Conservation (phyloP, 305 asterid species). For the Fraxinus angustifolia region DNA sequence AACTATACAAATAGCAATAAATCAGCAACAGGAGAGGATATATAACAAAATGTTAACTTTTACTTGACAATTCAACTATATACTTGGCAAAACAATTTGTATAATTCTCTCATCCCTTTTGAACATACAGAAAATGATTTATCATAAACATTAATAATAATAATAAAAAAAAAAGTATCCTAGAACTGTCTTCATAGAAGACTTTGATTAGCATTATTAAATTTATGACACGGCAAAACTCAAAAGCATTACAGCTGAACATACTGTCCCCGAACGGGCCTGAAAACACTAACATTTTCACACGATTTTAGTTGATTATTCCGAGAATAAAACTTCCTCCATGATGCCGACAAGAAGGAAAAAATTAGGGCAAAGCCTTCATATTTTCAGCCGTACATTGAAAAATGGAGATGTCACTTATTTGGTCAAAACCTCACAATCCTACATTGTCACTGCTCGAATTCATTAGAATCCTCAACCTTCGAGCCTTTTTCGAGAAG, state of each 20-base stretch:
- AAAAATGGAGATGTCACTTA: conserved; percentile 21
- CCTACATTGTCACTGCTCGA: conserved; percentile 54
- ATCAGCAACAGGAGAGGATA: neutral
- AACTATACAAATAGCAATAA: neutral
- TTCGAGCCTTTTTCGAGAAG: conserved; percentile 50
- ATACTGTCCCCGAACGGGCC: neutral
- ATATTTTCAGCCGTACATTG: conserved; percentile 33
- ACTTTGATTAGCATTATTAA: conserved; percentile 9
- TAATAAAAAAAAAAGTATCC: neutral
- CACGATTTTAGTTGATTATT: neutral
- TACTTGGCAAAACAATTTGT: neutral
- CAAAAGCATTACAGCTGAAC: neutral
- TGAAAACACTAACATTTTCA: neutral
- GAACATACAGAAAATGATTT: neutral
- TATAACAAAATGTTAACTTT: neutral
- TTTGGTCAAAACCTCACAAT: conserved; percentile 26
- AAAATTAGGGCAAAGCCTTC: conserved; percentile 21
- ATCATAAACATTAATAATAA: neutral
- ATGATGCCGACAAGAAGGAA: neutral
- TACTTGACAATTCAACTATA: neutral
- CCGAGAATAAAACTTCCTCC: neutral
- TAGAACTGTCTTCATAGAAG: conserved; percentile 15
- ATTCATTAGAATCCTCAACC: conserved; percentile 60
- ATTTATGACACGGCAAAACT: conserved; percentile 22
- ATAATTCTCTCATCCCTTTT: neutral